Evolutionary conservation across 768 basidiomycete species (phyloP).

Genomic region (Agaricus sinodeliciosus): DNA sequence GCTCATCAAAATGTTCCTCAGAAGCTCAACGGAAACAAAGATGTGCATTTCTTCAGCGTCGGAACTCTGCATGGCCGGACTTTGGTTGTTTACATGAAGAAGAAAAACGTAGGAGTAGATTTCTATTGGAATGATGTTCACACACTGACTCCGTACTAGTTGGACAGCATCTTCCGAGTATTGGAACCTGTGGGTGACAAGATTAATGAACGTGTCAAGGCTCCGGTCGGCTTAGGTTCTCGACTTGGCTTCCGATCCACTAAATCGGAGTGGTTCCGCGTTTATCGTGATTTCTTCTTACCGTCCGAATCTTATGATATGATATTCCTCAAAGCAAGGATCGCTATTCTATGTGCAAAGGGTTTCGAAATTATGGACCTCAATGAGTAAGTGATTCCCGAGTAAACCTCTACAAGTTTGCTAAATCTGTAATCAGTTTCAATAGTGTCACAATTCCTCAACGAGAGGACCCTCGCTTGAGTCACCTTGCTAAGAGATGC

Average conservation of each 20-base stretch:
- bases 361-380: constrained; percentile 99
- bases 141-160: constrained; percentile 29
- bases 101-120: constrained; percentile 55
- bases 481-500: constrained; percentile 75
- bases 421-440: constrained; percentile 41
- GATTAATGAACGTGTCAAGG: constrained; percentile 71
- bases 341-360: constrained; percentile 88
- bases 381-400: constrained; percentile 58
- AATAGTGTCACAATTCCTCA: constrained; percentile 87
- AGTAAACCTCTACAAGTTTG: not conserved
- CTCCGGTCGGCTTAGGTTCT: constrained; percentile 62
- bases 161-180: constrained; percentile 93
- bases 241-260: constrained; percentile 73
- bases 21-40: constrained; percentile 80
- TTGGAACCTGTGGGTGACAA: constrained; percentile 95
- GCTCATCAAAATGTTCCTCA: constrained; percentile 74
- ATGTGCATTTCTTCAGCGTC: constrained; percentile 94
- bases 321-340: constrained; percentile 88
- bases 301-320: constrained; percentile 88
- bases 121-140: not conserved
- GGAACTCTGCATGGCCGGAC: constrained; percentile 83
- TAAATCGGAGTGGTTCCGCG: constrained; percentile 91
- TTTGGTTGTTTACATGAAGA: constrained; percentile 93
- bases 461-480: constrained; percentile 59
- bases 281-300: constrained; percentile 91